These are phyloP conservation scores for Diplodia mutila DNA, from an alignment of 2,329 filamentous ascomycete genomes.

Conservation along the genomic window DNA sequence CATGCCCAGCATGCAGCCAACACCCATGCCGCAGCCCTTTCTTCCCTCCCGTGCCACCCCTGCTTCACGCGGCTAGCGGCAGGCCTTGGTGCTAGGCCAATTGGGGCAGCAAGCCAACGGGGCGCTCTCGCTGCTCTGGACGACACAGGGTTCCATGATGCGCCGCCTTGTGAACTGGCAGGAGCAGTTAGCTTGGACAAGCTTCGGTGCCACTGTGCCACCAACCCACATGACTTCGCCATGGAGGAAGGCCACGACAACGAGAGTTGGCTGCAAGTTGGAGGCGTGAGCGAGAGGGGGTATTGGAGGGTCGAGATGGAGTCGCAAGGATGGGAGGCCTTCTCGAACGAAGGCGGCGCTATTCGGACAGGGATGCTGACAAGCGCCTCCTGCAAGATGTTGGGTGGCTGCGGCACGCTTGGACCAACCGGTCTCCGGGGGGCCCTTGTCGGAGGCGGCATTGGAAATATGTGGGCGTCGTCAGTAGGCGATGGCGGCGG, in stretches of 20 bases:
- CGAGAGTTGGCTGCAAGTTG: background rate
- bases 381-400: background rate
- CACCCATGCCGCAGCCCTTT: slow-evolving; percentile 10
- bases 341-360: slow-evolving; percentile 11
- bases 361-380: slow-evolving; percentile 7
- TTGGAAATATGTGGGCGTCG: background rate
- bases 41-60: background rate
- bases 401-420: slow-evolving; percentile 19
- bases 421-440: background rate
- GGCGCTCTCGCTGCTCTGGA: too few species aligned
- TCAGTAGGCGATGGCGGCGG: background rate
- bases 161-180: too few species aligned
- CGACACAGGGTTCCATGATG: too few species aligned
- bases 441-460: background rate
- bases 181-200: background rate
- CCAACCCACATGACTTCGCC: slow-evolving; percentile 1
- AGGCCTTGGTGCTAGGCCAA: background rate
- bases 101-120: background rate
- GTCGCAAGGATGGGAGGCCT: background rate
- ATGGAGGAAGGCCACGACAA: background rate
- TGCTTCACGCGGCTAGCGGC: slow-evolving; percentile 1
- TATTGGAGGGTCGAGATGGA: background rate
- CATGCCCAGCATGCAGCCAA: slow-evolving; percentile 4
- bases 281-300: background rate
- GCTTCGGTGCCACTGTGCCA: slow-evolving; percentile 3